These are phyloP conservation scores for Chytriomyces confervae DNA, from an alignment of 192 early-diverging fungal genomes.

Conservation along the genomic window DNA sequence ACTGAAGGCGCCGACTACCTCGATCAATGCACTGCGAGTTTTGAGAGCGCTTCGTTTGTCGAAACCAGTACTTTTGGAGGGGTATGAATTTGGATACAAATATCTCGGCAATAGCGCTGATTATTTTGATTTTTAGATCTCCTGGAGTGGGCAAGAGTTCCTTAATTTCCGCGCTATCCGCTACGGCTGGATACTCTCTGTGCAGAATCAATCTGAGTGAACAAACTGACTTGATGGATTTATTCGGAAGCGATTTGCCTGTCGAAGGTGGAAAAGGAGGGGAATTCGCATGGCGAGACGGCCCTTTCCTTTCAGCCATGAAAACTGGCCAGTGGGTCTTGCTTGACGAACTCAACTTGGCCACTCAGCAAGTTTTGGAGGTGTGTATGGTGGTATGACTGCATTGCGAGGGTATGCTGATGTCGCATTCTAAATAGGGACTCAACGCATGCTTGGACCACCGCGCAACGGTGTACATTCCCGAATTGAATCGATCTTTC, in stretches of 20 bases:
- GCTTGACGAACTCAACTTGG: constrained; percentile 96
- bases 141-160: constrained; percentile 98
- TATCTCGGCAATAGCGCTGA: not conserved
- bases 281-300: constrained; percentile 97
- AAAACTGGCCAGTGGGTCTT: constrained; percentile 96
- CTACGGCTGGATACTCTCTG: constrained; percentile 78
- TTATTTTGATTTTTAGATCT: constrained; percentile 45
- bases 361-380: constrained; percentile 98
- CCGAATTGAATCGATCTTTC: constrained; percentile 92
- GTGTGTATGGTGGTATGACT: constrained; percentile 73
- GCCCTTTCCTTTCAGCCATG: constrained; percentile 96
- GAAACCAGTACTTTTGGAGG: constrained; percentile 94
- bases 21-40: constrained; percentile 82
- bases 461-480: constrained; percentile 92
- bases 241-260: constrained; percentile 97
- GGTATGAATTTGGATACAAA: constrained; percentile 39
- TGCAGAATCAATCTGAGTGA: constrained; percentile 97
- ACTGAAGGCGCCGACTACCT: constrained; percentile 89
- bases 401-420: constrained; percentile 79
- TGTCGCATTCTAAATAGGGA: constrained; percentile 64
- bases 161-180: constrained; percentile 81
- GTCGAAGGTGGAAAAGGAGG: constrained; percentile 85
- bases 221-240: constrained; percentile 97
- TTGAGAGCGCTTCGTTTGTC: constrained; percentile 88
- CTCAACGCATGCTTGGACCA: constrained; percentile 99